Evolutionary conservation across 1,284 basidiomycete species (phyloP).

Genomic region (Polyporus tsugae): DNA sequence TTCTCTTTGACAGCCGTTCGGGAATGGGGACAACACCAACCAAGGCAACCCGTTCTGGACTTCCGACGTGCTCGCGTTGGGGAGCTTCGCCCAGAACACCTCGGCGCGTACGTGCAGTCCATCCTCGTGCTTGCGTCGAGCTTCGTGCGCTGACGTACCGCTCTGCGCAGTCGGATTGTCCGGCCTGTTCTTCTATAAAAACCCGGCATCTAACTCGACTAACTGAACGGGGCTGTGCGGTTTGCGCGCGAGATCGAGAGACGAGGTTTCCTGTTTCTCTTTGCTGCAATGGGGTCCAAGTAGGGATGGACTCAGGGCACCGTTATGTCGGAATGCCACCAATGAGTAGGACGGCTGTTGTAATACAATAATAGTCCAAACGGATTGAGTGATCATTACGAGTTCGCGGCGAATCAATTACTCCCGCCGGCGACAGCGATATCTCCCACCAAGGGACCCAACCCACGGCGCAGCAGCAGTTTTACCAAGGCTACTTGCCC

Average conservation of each 20-base stretch:
- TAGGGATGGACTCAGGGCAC: too few relatives aligned
- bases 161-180: constrained; percentile 20
- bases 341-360: too few relatives aligned
- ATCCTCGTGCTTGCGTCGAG: background rate
- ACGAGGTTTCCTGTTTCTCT: too few relatives aligned
- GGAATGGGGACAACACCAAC: constrained; percentile 22
- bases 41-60: constrained; percentile 26
- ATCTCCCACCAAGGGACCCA: background rate
- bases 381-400: too few relatives aligned
- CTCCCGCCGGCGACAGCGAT: background rate
- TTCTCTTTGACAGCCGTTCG: constrained; percentile 25
- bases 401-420: too few relatives aligned
- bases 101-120: background rate
- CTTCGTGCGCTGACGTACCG: background rate
- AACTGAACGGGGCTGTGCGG: background rate
- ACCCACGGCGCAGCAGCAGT: background rate
- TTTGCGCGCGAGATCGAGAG: too few relatives aligned
- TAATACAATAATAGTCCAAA: too few relatives aligned
- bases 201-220: background rate
- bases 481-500: background rate
- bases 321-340: too few relatives aligned
- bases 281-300: too few relatives aligned
- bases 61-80: constrained; percentile 28
- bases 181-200: constrained; percentile 31
- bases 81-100: constrained; percentile 22